These are phyloP conservation scores for Picochlorum sp. DNA, from an alignment of 139 green algal genomes.

Conservation along the genomic window DNA sequence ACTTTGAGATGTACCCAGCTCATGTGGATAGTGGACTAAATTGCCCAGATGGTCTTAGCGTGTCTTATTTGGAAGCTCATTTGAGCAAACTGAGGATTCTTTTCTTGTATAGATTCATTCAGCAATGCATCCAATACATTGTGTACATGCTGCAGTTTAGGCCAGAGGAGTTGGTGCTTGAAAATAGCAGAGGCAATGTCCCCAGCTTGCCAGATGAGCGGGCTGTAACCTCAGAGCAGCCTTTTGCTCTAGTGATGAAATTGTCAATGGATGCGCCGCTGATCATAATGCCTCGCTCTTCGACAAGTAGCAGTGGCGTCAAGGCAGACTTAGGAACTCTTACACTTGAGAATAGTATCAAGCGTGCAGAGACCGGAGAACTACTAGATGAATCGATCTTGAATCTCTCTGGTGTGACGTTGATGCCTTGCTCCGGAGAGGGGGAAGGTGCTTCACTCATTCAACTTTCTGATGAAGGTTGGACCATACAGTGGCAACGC, in stretches of 20 bases:
- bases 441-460: constrained; percentile 55
- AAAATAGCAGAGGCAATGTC: constrained; percentile 4
- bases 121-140: constrained; percentile 42
- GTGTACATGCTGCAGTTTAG: constrained; percentile 34
- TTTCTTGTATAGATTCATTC: constrained; percentile 81
- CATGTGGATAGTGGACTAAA: constrained; percentile 15
- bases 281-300: constrained; percentile 63
- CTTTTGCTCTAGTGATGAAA: constrained; percentile 61
- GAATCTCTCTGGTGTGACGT: constrained; percentile 29
- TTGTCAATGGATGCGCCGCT: constrained; percentile 62
- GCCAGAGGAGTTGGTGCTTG: constrained; percentile 7
- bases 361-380: not conserved
- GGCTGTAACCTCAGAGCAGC: not conserved
- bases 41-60: constrained; percentile 51
- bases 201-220: not conserved
- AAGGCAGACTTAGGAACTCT: constrained; percentile 72
- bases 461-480: constrained; percentile 21
- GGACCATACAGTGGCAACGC: constrained; percentile 22
- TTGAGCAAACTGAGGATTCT: constrained; percentile 71
- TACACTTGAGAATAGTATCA: constrained; percentile 17
- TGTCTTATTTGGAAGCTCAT: constrained; percentile 49
- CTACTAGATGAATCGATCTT: constrained; percentile 36
- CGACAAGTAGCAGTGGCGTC: constrained; percentile 26
- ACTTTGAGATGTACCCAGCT: constrained; percentile 38
- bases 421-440: constrained; percentile 26